Evolutionary conservation across 495 filamentous ascomycete species (phyloP).

Genomic region (Daldinia childiae): DNA sequence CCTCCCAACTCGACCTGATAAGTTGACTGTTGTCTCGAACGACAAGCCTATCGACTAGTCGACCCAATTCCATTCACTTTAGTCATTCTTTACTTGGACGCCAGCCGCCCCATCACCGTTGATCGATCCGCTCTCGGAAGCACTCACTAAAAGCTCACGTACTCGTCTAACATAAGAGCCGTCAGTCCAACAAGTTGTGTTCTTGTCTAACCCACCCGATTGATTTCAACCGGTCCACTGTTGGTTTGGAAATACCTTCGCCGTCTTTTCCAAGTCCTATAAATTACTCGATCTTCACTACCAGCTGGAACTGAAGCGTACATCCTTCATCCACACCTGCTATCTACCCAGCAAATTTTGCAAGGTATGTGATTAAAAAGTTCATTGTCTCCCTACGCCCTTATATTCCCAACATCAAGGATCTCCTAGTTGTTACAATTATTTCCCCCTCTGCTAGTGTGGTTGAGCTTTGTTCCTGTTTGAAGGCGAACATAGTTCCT

Average conservation of each 20-base stretch:
- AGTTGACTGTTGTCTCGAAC: slow-evolving; percentile 23
- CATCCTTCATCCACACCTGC: background rate
- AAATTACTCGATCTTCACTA: slow-evolving; percentile 27
- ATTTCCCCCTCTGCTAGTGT: background rate
- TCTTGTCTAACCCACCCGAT: slow-evolving; percentile 47
- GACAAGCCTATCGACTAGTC: slow-evolving; percentile 39
- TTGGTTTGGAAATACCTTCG: slow-evolving; percentile 20
- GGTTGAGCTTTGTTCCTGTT: background rate
- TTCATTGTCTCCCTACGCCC: slow-evolving; percentile 9
- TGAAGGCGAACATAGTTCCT: slow-evolving; percentile 7
- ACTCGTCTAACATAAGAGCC: slow-evolving; percentile 25
- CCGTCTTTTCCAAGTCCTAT: slow-evolving; percentile 22
- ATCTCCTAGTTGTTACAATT: background rate
- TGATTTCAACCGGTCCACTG: background rate
- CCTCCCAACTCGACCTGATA: slow-evolving; percentile 20
- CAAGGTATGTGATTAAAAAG: slow-evolving; percentile 20
- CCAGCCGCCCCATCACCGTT: slow-evolving; percentile 43
- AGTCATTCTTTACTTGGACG: slow-evolving; percentile 52
- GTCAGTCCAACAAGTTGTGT: slow-evolving; percentile 23
- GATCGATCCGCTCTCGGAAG: slow-evolving; percentile 41
- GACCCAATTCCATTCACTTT: slow-evolving; percentile 36
- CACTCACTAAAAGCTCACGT: slow-evolving; percentile 25
- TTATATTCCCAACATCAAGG: background rate
- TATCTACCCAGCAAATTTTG: background rate
- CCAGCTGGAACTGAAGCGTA: slow-evolving; percentile 52